Percentiles rank a stretch among this genome's conserved stretches.
Evolutionary conservation across 148 eudicot species (phyloP).

Genomic region (Chenopodium formosanum): DNA sequence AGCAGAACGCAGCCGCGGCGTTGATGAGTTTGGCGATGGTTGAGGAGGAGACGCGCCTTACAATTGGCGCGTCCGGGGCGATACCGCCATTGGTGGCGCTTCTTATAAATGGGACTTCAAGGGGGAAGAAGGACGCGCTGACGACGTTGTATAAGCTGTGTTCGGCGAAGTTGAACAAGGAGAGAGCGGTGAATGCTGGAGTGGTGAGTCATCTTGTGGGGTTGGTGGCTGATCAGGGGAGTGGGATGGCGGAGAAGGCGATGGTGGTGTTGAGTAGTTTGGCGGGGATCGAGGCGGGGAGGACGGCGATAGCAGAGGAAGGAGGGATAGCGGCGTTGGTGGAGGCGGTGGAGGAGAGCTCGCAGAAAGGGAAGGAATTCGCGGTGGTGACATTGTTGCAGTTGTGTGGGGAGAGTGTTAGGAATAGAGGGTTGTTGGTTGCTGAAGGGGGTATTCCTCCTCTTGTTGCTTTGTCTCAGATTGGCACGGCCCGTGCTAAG

Average conservation of each 20-base stretch:
- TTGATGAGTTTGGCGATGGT: slow-evolving; percentile 64
- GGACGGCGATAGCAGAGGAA: slow-evolving; percentile 63
- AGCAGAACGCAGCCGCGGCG: slow-evolving; percentile 86
- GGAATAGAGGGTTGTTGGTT: slow-evolving; percentile 62
- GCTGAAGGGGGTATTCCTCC: slow-evolving; percentile 94
- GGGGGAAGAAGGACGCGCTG: slow-evolving; percentile 88
- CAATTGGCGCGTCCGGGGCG: slow-evolving; percentile 86
- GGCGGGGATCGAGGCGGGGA: slow-evolving; percentile 53
- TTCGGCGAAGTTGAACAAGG: slow-evolving; percentile 58
- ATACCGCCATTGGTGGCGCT: slow-evolving; percentile 72
- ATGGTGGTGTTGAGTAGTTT: slow-evolving; percentile 80
- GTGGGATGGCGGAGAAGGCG: slow-evolving; percentile 82
- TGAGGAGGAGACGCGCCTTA: slow-evolving; percentile 68
- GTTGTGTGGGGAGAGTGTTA: slow-evolving; percentile 58
- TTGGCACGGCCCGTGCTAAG: slow-evolving; percentile 67
- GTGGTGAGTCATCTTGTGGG: slow-evolving; percentile 70
- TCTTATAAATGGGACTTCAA: slow-evolving; percentile 46
- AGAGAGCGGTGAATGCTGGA: slow-evolving; percentile 76
- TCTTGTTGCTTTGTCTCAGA: slow-evolving; percentile 72
- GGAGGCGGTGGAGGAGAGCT: slow-evolving; percentile 75
- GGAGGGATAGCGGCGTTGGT: slow-evolving; percentile 77
- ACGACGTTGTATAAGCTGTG: slow-evolving; percentile 86
- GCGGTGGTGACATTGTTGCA: slow-evolving; percentile 72
- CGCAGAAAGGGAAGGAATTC: slow-evolving; percentile 79
- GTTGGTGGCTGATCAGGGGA: slow-evolving; percentile 56